These are phyloP conservation scores for Aspergillus cavernicola DNA, from an alignment of 495 filamentous ascomycete genomes.

Conservation along the genomic window DNA sequence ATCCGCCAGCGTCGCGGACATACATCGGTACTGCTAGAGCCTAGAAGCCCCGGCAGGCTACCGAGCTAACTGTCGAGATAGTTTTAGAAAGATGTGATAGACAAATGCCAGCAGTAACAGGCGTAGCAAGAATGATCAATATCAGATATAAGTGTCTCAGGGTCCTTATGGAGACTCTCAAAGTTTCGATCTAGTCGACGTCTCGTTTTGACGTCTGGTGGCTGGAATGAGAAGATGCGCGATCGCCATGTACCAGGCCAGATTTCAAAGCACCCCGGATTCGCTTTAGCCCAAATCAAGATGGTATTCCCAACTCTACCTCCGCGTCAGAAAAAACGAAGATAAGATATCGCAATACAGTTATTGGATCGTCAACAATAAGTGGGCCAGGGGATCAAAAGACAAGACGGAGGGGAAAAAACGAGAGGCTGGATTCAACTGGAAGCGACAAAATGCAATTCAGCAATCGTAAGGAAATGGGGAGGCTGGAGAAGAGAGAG, in stretches of 20 bases:
- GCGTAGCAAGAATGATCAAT: background rate
- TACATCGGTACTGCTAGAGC: constrained; percentile 42
- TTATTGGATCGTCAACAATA: background rate
- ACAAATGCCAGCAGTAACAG: background rate
- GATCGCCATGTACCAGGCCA: constrained; percentile 14
- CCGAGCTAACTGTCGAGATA: constrained; percentile 12
- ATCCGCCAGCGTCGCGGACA: constrained; percentile 41
- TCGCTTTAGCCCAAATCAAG: constrained; percentile 9
- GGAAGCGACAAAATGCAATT: constrained; percentile 9
- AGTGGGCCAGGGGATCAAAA: background rate
- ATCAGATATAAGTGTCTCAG: background rate
- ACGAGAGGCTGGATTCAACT: constrained; percentile 6
- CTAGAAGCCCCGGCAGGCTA: constrained; percentile 35
- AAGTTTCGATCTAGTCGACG: background rate
- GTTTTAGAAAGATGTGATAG: background rate
- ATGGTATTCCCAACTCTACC: constrained; percentile 7
- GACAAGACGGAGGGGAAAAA: background rate
- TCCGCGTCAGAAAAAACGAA: constrained; percentile 9
- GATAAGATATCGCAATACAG: constrained; percentile 6
- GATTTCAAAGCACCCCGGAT: constrained; percentile 9
- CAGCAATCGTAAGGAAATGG: constrained; percentile 4
- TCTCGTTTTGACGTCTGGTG: constrained; percentile 1
- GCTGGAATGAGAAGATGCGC: constrained; percentile 4
- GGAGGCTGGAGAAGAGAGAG: background rate
- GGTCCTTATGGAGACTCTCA: background rate